These are phyloP conservation scores for Leccinum arenicola DNA, from an alignment of 768 basidiomycete genomes.

Conservation along the genomic window DNA sequence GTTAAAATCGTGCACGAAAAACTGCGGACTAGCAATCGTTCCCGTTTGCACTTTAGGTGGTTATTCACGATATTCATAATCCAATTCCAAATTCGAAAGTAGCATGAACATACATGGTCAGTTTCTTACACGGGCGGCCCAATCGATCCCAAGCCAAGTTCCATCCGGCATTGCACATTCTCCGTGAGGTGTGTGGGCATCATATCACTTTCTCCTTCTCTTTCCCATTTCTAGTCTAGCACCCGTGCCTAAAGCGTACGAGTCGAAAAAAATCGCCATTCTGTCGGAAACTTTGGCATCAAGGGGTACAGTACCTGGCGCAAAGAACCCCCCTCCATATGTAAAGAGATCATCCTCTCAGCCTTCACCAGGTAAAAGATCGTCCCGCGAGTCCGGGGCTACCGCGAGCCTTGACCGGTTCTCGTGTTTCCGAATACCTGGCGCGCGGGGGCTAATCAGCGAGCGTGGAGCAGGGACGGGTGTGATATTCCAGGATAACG, in stretches of 20 bases:
- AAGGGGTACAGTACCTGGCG: not conserved
- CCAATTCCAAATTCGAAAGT: slow-evolving; percentile 11
- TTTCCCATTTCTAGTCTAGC: not conserved
- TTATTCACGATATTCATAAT: not conserved
- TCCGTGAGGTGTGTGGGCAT: not conserved
- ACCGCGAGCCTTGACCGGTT: not conserved
- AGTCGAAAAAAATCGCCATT: slow-evolving; percentile 2
- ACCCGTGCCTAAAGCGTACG: not conserved
- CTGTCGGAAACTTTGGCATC: slow-evolving; percentile 15
- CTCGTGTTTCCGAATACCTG: not conserved
- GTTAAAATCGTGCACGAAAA: not conserved
- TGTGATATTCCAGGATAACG: not conserved
- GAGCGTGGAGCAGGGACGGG: not conserved
- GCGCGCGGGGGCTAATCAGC: not conserved
- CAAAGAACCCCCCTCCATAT: not conserved
- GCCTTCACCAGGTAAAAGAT: slow-evolving; percentile 6
- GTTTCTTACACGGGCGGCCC: slow-evolving; percentile 12
- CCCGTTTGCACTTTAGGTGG: not conserved
- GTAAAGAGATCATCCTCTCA: slow-evolving; percentile 3
- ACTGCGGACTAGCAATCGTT: not conserved
- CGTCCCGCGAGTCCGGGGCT: slow-evolving; percentile 4
- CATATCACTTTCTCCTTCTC: not conserved
- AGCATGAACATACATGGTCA: not conserved
- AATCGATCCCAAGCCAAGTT: not conserved
- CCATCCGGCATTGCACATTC: not conserved